Evolutionary conservation across 1,139 yeast species (phyloP), one percentile per base, ranked within the genome.

Genomic region (Hyphopichia buzzinii): DNA sequence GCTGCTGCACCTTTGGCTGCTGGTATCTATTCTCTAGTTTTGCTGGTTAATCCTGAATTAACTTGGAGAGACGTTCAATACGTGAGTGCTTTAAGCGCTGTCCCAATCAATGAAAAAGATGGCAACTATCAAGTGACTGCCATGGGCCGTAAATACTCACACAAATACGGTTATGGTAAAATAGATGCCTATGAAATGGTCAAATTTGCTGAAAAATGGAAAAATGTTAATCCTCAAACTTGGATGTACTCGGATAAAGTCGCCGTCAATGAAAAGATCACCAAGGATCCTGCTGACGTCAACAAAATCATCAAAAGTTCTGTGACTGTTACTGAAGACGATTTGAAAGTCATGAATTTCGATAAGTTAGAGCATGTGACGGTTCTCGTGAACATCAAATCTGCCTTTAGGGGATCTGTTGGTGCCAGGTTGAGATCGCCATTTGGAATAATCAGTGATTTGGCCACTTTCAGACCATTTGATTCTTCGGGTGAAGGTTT

Each of bases 1-100:
- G 98, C 98, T 1, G 97, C 98, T 13, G 98, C 98, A 0, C 99
- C 99, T 0, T 72, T 94, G 38, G 98, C 97, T 0, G 97, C 97
- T 0, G 98, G 98, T 15, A 75, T 94, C 1, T 88, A 85, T 56
- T 78, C 97, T 0, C 68, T 94, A 38, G 87, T 86, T 2, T 67
- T 92, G 35, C 80, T 84, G 49, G 88, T 81, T 2, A 84, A 95
- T 45, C 96, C 97, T 1, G 72, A 81, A 4, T 72, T 94, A 41
- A 86, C 97, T 0, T 94, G 99, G 99, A 78, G 98, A 56, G 99
- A 94, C 55, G 71, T 90, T 40, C 99, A 94, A 62, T 86, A 89
- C 52, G 71, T 94, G 12, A 77, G 87, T 3, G 81, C 90, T 12
- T 64, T 82, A 36, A 74, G 88, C 31, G 83, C 96, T 1, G 75